These are phyloP conservation scores for Neocallimastix lanati DNA, from an alignment of 192 early-diverging fungal species.

Conservation along the genomic window DNA sequence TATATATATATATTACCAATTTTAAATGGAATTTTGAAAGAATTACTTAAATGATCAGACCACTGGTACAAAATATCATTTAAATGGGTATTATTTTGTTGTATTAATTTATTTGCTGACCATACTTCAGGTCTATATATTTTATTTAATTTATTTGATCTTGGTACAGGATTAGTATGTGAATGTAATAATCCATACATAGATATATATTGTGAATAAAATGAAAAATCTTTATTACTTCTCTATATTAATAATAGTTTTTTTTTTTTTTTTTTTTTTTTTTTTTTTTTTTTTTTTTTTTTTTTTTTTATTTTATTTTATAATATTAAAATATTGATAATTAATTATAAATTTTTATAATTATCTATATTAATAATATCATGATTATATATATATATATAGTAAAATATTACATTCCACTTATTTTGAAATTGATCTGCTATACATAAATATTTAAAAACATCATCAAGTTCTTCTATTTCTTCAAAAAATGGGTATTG, in stretches of 20 bases:
- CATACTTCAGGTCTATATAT: not conserved
- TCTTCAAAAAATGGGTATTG: not conserved
- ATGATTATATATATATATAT: no score
- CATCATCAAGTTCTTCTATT: not conserved
- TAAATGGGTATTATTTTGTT: not conserved
- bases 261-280: no score
- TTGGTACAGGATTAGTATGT: not conserved
- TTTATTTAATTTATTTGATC: not conserved
- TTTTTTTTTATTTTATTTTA: no score
- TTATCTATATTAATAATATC: no score
- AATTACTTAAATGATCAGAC: not conserved
- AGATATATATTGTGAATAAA: not conserved
- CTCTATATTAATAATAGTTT: not conserved
- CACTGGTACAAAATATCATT: not conserved
- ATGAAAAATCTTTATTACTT: not conserved
- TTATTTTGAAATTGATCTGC: not conserved
- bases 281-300: no score
- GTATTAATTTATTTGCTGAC: not conserved
- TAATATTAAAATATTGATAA: no score
- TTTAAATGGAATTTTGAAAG: not conserved
- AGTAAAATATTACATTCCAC: not conserved
- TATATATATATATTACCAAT: not conserved
- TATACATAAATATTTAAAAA: not conserved
- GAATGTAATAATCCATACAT: not conserved
- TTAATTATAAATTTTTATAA: no score